Conservation (phyloP, 495 filamentous ascomycete genomes). For the Lophiotrema nucula region DNA sequence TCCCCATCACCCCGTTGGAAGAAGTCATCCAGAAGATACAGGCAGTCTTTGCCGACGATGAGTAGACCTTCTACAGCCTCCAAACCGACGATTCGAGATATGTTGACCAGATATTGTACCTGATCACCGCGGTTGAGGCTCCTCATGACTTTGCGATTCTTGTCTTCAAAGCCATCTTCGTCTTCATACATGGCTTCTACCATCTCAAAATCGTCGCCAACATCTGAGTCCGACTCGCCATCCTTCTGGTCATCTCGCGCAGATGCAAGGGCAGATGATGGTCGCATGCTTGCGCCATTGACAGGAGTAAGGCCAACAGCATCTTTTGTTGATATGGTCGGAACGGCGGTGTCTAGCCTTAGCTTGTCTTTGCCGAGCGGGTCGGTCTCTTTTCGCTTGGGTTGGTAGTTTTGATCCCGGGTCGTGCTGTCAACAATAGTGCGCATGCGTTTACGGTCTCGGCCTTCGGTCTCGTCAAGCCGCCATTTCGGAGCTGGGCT, state of each 20-base stretch:
- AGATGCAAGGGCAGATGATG: conserved; percentile 5
- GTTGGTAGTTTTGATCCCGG: conserved; percentile 74
- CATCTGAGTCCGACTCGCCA: conserved; percentile 22
- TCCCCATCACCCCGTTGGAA: conserved; percentile 94
- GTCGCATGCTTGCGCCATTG: conserved; percentile 5
- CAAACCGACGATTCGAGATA: conserved; percentile 88
- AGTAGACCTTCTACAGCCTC: conserved; percentile 90
- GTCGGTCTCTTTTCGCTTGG: conserved; percentile 65
- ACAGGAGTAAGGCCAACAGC: conserved; percentile 43
- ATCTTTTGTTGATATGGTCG: conserved; percentile 35
- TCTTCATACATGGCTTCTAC: conserved; percentile 84
- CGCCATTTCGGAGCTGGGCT: conserved; percentile 71
- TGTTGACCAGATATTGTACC: conserved; percentile 92
- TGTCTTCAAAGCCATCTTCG: conserved; percentile 88
- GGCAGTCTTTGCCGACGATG: conserved; percentile 85
- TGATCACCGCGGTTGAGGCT: conserved; percentile 87
- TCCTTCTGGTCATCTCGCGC: conserved; percentile 6
- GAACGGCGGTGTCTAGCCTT: conserved; percentile 47
- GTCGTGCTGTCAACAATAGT: conserved; percentile 71
- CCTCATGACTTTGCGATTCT: conserved; percentile 95
- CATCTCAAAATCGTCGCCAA: conserved; percentile 82
- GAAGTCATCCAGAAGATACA: conserved; percentile 93
- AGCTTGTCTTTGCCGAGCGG: conserved; percentile 30
- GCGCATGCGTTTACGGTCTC: conserved; percentile 89
- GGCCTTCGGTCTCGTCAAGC: conserved; percentile 90